Evolutionary conservation across 805 yeast genomes (phyloP).

Genomic region (Myxozyma monticola): DNA sequence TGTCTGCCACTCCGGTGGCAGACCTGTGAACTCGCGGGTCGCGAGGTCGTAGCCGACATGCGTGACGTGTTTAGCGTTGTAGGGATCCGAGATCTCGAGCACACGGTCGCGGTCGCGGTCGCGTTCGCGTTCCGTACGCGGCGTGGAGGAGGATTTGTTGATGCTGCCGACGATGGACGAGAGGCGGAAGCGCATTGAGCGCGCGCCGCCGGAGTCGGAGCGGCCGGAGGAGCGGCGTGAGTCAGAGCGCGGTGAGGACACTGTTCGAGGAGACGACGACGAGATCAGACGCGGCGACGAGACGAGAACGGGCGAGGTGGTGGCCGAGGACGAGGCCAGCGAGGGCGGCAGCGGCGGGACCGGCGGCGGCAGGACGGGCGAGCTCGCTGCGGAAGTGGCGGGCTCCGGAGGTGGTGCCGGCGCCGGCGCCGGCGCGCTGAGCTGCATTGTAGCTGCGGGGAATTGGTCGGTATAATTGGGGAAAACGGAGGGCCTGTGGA

Average conservation of each 20-base stretch:
- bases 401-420: not conserved
- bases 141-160: conserved; percentile 6
- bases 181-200: conserved; percentile 15
- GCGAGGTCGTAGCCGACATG: conserved; percentile 78
- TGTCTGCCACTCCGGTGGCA: conserved; percentile 83
- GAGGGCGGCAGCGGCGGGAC: not conserved
- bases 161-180: conserved; percentile 19
- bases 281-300: conserved; percentile 1
- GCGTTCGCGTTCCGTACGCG: not conserved
- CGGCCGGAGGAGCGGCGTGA: conserved; percentile 3
- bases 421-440: conserved; percentile 4
- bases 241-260: too few relatives aligned
- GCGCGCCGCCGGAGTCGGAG: conserved; percentile 5
- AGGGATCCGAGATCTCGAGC: conserved; percentile 77
- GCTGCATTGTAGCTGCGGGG: too few relatives aligned
- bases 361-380: not conserved
- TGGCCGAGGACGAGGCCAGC: not conserved
- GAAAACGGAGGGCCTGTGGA: not conserved
- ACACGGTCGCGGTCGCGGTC: conserved; percentile 5
- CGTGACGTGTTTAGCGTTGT: conserved; percentile 83
- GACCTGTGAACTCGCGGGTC: conserved; percentile 72
- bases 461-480: too few relatives aligned
- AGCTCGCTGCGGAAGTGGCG: not conserved
- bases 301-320: not conserved
- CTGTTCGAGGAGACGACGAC: conserved; percentile 6